phyloP scores from a whole-genome alignment of 345 rosid species.

The Eucalyptus tenuipes region DNA sequence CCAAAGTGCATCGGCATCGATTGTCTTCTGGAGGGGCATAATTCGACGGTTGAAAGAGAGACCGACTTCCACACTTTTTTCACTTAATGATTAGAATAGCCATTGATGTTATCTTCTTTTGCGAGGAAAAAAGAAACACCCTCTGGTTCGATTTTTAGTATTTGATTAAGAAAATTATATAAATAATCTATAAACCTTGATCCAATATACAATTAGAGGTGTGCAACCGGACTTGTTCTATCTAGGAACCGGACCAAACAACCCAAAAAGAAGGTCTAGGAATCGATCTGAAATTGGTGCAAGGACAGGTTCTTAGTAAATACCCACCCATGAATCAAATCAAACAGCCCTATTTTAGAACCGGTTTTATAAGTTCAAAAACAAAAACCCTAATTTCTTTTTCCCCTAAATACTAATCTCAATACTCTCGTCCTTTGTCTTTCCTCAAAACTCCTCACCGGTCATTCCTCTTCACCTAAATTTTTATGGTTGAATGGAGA shows the following conservation, averaged over 20 bases:
- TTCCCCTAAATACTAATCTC: too few relatives aligned
- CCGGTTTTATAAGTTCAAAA: too few relatives aligned
- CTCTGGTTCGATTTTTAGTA: not conserved
- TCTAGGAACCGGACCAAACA: fast-evolving
- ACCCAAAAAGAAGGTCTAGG: fast-evolving
- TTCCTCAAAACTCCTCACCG: too few relatives aligned
- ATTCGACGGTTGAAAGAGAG: not conserved
- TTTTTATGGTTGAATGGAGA: too few relatives aligned
- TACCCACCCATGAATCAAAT: fast-evolving
- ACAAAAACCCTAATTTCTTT: too few relatives aligned
- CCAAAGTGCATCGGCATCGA: not conserved
- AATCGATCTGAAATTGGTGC: too few relatives aligned
- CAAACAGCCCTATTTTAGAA: too few relatives aligned
- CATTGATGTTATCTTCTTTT: not conserved
- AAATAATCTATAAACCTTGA: not conserved
- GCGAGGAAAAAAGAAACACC: not conserved
- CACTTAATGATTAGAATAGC: not conserved
- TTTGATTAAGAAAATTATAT: not conserved
- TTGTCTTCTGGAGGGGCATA: not conserved
- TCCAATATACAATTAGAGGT: fast-evolving
- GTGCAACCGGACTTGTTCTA: too few relatives aligned
- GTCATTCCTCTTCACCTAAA: too few relatives aligned
- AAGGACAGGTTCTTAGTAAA: fast-evolving
- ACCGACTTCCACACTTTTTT: not conserved
- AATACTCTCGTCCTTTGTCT: too few relatives aligned